phyloP scores from a whole-genome alignment of 495 filamentous ascomycete genomes.

The Penicillium tannophilum region DNA sequence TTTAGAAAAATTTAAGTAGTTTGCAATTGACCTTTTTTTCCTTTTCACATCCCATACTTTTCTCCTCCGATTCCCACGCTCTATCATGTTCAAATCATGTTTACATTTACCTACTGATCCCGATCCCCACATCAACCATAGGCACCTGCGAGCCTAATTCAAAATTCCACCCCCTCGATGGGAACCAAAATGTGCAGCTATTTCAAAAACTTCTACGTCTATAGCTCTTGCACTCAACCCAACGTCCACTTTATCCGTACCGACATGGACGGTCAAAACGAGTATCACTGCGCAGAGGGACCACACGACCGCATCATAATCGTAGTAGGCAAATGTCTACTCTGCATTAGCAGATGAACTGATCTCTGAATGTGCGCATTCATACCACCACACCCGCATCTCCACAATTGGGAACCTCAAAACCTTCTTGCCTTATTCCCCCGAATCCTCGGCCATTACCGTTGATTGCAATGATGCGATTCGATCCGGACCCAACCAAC shows the following conservation, averaged over 20 bases:
- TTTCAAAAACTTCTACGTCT: conserved; percentile 77
- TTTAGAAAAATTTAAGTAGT: conserved; percentile 13
- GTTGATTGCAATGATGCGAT: neutral
- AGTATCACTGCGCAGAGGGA: conserved; percentile 60
- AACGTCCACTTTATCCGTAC: conserved; percentile 69
- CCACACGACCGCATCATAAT: conserved; percentile 79
- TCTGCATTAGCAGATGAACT: conserved; percentile 43
- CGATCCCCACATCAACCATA: neutral
- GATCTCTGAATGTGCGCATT: conserved; percentile 8
- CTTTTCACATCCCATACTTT: conserved; percentile 8
- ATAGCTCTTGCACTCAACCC: conserved; percentile 67
- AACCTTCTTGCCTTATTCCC: neutral
- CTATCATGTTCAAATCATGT: neutral
- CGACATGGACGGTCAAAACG: conserved; percentile 62
- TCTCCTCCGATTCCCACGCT: neutral
- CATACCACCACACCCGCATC: neutral
- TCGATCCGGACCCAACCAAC: conserved; percentile 19
- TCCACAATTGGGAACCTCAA: neutral
- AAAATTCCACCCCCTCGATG: neutral
- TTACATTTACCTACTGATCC: neutral
- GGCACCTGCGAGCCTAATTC: neutral
- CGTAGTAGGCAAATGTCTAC: conserved; percentile 63
- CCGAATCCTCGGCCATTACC: neutral
- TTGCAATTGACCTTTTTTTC: conserved; percentile 11
- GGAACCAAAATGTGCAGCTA: conserved; percentile 70